phyloP scores from a whole-genome alignment of 2,329 filamentous ascomycete species.

The Didymella pomorum region DNA sequence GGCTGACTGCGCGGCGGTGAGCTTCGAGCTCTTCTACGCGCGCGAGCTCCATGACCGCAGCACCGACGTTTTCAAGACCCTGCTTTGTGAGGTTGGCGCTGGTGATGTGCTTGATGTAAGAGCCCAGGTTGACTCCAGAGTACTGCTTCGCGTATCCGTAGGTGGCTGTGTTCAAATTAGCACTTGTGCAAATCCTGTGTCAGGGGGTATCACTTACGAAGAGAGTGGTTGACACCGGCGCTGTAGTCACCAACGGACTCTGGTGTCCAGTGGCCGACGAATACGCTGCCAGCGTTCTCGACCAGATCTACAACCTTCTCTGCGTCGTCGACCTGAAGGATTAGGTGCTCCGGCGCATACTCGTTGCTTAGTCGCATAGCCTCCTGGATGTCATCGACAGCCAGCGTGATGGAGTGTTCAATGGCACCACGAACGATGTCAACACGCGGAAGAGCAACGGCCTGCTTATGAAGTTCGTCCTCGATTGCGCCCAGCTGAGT shows the following conservation, averaged over 20 bases:
- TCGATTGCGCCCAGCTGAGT: slow-evolving; percentile 82
- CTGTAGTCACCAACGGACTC: slow-evolving; percentile 98
- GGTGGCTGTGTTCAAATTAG: slow-evolving; percentile 69
- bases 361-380: slow-evolving; percentile 87
- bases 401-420: slow-evolving; percentile 87
- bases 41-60: slow-evolving; percentile 92
- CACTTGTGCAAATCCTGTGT: neutral
- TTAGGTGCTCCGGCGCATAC: slow-evolving; percentile 96
- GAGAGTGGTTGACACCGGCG: slow-evolving; percentile 94
- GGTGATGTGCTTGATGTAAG: slow-evolving; percentile 98
- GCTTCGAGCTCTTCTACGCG: slow-evolving; percentile 95
- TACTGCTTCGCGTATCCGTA: slow-evolving; percentile 99
- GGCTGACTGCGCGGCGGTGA: slow-evolving; percentile 77
- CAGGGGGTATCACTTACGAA: slow-evolving; percentile 67
- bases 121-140: slow-evolving; percentile 93
- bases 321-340: slow-evolving; percentile 84
- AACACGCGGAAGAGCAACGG: slow-evolving; percentile 83
- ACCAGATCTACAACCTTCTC: slow-evolving; percentile 78
- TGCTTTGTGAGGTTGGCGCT: slow-evolving; percentile 87
- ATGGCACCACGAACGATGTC: slow-evolving; percentile 93
- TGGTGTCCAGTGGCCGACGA: slow-evolving; percentile 94
- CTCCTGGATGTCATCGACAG: slow-evolving; percentile 75
- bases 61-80: slow-evolving; percentile 83
- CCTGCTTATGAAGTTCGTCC: slow-evolving; percentile 87
- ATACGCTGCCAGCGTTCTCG: slow-evolving; percentile 93